phyloP scores from a whole-genome alignment of 148 eudicot species.

The Rhododendron simsii region DNA sequence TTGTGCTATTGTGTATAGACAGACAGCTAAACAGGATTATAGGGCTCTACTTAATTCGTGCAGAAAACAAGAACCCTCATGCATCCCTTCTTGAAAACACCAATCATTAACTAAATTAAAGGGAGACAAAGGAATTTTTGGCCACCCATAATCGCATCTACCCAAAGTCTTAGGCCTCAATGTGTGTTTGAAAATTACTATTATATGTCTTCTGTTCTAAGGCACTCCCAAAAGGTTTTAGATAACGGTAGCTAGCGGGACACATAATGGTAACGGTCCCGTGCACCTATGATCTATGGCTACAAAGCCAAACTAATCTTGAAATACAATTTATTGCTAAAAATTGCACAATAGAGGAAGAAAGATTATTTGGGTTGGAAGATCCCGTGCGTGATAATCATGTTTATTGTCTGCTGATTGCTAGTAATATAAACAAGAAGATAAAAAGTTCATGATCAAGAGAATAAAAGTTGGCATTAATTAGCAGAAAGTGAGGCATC shows the following conservation, averaged over 20 bases:
- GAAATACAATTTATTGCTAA: background rate
- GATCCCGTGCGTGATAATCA: background rate
- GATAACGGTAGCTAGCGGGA: no score
- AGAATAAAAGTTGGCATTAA: background rate
- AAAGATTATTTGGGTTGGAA: background rate
- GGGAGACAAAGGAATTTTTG: slow-evolving; percentile 28
- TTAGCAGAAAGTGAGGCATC: slow-evolving; percentile 17
- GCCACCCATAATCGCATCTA: slow-evolving; percentile 12
- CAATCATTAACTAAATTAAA: background rate
- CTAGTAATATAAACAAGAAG: slow-evolving; percentile 5
- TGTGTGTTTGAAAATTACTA: no score
- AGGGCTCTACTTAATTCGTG: background rate
- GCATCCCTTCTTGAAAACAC: slow-evolving; percentile 13
- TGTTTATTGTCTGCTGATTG: background rate
- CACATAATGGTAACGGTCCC: no score
- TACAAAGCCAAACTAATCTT: background rate
- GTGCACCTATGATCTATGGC: no score
- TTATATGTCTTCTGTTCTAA: background rate
- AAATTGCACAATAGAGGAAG: background rate
- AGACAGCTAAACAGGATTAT: slow-evolving; percentile 14
- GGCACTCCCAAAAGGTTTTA: background rate
- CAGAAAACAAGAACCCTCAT: slow-evolving; percentile 41
- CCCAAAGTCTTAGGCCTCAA: background rate
- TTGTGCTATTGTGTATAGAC: slow-evolving; percentile 16
- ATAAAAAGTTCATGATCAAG: slow-evolving; percentile 7